phyloP scores from a whole-genome alignment of 1,139 yeast genomes.

The Nakaseomyces uthaithaninus region DNA sequence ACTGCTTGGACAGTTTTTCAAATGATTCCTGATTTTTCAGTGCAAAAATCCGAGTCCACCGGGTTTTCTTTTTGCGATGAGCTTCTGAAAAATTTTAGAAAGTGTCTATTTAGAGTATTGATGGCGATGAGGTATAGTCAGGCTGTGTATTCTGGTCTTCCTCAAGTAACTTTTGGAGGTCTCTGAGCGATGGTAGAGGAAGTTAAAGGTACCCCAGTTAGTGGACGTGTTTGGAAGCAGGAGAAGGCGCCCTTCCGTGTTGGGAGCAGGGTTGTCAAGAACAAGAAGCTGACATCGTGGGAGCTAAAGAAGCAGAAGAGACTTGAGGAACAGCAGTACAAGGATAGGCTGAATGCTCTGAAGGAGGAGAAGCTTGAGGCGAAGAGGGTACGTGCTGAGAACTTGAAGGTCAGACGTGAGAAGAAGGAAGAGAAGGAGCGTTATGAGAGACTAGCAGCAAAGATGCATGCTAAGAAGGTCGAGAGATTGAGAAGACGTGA shows the following conservation, averaged over 20 bases:
- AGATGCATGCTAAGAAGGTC: conserved; percentile 71
- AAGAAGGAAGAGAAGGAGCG: conserved; percentile 68
- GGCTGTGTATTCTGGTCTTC: too few relatives aligned
- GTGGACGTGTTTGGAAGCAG: conserved; percentile 53
- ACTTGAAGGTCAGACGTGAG: conserved; percentile 55
- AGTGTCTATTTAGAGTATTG: background rate
- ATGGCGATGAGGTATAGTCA: too few relatives aligned
- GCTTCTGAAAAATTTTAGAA: conserved; percentile 1
- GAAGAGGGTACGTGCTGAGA: conserved; percentile 44
- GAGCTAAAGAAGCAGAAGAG: conserved; percentile 34
- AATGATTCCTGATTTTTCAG: background rate
- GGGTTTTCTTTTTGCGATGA: conserved; percentile 5
- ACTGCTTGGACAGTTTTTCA: background rate
- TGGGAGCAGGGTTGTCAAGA: conserved; percentile 33
- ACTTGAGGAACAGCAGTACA: conserved; percentile 35
- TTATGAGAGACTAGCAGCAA: conserved; percentile 58
- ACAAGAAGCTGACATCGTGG: conserved; percentile 33
- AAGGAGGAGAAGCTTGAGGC: conserved; percentile 55
- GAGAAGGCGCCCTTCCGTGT: conserved; percentile 41
- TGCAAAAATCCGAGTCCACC: too few relatives aligned
- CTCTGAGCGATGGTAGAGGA: conserved; percentile 9
- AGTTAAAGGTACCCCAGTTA: conserved; percentile 40
- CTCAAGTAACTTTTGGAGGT: too few relatives aligned
- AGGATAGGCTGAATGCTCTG: conserved; percentile 43
- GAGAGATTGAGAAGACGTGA: conserved; percentile 75